phyloP scores from a whole-genome alignment of 2,329 filamentous ascomycete species.

The Botrytis elliptica region DNA sequence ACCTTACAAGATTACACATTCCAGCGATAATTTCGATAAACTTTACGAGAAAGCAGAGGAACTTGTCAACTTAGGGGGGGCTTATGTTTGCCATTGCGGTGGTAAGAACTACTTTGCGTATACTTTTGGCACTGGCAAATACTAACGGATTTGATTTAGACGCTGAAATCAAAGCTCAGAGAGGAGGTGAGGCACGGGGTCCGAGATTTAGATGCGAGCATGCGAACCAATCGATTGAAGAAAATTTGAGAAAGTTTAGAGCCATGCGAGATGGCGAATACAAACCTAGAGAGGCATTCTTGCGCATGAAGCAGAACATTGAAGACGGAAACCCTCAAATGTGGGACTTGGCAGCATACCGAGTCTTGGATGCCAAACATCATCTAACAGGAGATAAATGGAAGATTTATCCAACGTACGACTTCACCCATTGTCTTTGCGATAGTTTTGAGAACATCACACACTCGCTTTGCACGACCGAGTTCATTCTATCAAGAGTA shows the following conservation, averaged over 20 bases:
- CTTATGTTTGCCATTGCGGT: constrained; percentile 86
- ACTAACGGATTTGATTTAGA: constrained; percentile 47
- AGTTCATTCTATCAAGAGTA: constrained; percentile 80
- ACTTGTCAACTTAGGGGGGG: constrained; percentile 67
- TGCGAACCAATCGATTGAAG: constrained; percentile 69
- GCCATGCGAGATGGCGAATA: constrained; percentile 93
- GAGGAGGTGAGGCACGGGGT: constrained; percentile 71
- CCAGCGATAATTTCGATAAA: constrained; percentile 81
- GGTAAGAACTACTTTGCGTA: constrained; percentile 40
- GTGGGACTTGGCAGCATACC: constrained; percentile 94
- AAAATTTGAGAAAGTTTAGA: constrained; percentile 79
- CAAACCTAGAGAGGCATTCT: constrained; percentile 74
- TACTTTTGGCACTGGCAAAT: background rate
- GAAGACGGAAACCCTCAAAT: constrained; percentile 85
- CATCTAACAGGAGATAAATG: constrained; percentile 79
- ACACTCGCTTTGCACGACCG: constrained; percentile 88
- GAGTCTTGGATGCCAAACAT: constrained; percentile 74
- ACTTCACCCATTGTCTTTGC: constrained; percentile 86
- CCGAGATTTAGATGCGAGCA: constrained; percentile 79
- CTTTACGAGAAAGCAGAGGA: constrained; percentile 88
- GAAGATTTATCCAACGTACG: constrained; percentile 94
- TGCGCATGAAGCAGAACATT: constrained; percentile 92
- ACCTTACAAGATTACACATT: constrained; percentile 77
- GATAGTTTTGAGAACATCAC: constrained; percentile 92
- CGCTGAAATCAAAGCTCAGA: constrained; percentile 79